Evolutionary conservation across 495 filamentous ascomycete species (phyloP).

Genomic region (Cercophora sp.): DNA sequence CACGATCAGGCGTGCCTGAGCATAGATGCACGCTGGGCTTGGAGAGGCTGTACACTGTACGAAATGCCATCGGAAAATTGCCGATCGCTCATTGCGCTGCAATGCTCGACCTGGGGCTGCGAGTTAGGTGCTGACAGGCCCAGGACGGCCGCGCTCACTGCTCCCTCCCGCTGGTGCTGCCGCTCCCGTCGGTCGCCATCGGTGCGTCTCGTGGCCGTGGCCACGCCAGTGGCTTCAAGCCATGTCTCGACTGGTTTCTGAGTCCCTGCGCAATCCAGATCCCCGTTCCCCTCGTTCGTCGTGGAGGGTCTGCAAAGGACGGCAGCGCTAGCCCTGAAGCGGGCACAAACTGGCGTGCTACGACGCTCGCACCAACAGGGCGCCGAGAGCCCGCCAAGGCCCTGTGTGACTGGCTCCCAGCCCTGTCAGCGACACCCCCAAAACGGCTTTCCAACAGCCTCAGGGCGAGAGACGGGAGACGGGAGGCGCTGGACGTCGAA

Average conservation of each 20-base stretch:
- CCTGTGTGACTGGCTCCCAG: conserved; percentile 25
- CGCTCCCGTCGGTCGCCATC: not conserved
- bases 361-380: conserved; percentile 19
- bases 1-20: too few species aligned
- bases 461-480: too few species aligned
- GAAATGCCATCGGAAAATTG: not conserved
- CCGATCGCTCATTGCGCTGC: not conserved
- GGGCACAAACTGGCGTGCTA: conserved; percentile 4
- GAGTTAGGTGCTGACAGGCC: not conserved
- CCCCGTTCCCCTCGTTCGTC: conserved; percentile 16
- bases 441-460: conserved; percentile 13
- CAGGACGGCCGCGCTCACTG: conserved; percentile 1
- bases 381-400: conserved; percentile 5
- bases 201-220: not conserved
- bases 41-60: too few species aligned
- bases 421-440: conserved; percentile 17
- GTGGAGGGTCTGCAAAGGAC: conserved; percentile 6
- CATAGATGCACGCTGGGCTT: too few species aligned
- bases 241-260: conserved; percentile 4
- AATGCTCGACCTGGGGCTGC: not conserved
- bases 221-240: conserved; percentile 2
- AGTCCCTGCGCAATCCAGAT: conserved; percentile 3
- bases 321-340: conserved; percentile 6
- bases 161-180: not conserved
- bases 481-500: too few species aligned